Evolutionary conservation across 2,329 filamentous ascomycete genomes (phyloP).

Genomic region (Ciborinia camelliae): DNA sequence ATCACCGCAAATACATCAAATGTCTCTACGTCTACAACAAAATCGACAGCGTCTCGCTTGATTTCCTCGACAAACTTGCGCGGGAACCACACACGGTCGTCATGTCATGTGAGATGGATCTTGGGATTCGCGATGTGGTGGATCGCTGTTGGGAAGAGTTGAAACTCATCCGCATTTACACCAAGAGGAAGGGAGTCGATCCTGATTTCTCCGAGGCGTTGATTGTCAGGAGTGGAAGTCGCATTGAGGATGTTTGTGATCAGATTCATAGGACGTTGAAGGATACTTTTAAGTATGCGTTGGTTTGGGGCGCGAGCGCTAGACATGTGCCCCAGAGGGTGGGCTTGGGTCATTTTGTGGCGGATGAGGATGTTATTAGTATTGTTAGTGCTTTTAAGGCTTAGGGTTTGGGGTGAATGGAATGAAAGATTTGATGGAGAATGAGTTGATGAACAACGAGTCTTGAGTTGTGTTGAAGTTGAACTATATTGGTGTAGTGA

Average conservation of each 20-base stretch:
- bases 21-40: slow-evolving; percentile 99
- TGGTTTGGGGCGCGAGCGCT: slow-evolving; percentile 97
- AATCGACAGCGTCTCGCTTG: slow-evolving; percentile 90
- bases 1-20: slow-evolving; percentile 94
- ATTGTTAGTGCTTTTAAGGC: slow-evolving; percentile 55
- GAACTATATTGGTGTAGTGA: neutral
- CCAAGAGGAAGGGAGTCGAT: slow-evolving; percentile 89
- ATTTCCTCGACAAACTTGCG: slow-evolving; percentile 88
- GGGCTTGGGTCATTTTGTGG: slow-evolving; percentile 76
- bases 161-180: slow-evolving; percentile 86
- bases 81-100: slow-evolving; percentile 91
- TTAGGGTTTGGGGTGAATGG: slow-evolving; percentile 49
- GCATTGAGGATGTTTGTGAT: slow-evolving; percentile 96
- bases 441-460: too few relatives aligned
- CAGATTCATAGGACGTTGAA: slow-evolving; percentile 90
- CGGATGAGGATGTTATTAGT: slow-evolving; percentile 66
- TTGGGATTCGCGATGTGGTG: slow-evolving; percentile 89
- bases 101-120: slow-evolving; percentile 95
- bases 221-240: slow-evolving; percentile 84
- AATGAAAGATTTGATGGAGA: too few relatives aligned
- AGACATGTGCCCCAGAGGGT: slow-evolving; percentile 92
- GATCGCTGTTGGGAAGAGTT: slow-evolving; percentile 95
- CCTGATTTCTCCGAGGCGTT: slow-evolving; percentile 88
- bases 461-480: neutral
- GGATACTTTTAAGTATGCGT: slow-evolving; percentile 97